Conservation (phyloP, 768 basidiomycete genomes). For the Phallus indusiatus region DNA sequence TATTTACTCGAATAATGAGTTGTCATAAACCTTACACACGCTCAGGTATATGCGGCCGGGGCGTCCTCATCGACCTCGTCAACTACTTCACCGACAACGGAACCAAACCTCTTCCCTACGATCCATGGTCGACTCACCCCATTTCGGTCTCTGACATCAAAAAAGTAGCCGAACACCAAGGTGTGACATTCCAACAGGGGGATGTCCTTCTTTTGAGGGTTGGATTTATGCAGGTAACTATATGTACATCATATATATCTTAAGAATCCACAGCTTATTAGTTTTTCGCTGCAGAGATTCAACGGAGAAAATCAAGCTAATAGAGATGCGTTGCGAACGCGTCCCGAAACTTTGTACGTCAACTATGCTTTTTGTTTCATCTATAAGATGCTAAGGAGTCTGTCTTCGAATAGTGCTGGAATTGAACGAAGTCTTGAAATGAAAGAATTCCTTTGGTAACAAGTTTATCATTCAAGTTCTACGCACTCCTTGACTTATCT, state of each 20-base stretch:
- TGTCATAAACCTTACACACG: background rate
- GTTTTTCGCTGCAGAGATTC: background rate
- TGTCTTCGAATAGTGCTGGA: slow-evolving; percentile 59
- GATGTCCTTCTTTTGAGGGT: slow-evolving; percentile 56
- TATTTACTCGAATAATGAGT: background rate
- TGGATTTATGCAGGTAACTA: slow-evolving; percentile 45
- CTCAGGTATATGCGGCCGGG: slow-evolving; percentile 50
- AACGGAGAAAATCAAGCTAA: background rate
- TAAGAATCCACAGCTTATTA: background rate
- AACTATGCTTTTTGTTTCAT: background rate
- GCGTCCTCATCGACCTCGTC: slow-evolving; percentile 60
- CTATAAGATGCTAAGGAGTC: no score
- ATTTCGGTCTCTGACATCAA: slow-evolving; percentile 45
- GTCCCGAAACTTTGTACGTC: slow-evolving; percentile 4
- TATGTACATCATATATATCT: no score
- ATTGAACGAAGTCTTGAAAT: slow-evolving; percentile 61
- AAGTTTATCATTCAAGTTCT: no score
- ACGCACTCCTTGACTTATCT: no score
- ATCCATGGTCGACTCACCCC: slow-evolving; percentile 50
- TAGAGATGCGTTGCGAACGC: background rate
- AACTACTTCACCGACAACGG: slow-evolving; percentile 34
- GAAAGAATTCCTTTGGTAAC: slow-evolving; percentile 64
- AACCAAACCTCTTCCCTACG: slow-evolving; percentile 38
- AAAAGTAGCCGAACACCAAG: slow-evolving; percentile 48
- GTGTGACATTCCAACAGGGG: slow-evolving; percentile 45